Base-by-base conservation (phyloP, 768 basidiomycete genomes). In the Steccherinum ochraceum region DNA sequence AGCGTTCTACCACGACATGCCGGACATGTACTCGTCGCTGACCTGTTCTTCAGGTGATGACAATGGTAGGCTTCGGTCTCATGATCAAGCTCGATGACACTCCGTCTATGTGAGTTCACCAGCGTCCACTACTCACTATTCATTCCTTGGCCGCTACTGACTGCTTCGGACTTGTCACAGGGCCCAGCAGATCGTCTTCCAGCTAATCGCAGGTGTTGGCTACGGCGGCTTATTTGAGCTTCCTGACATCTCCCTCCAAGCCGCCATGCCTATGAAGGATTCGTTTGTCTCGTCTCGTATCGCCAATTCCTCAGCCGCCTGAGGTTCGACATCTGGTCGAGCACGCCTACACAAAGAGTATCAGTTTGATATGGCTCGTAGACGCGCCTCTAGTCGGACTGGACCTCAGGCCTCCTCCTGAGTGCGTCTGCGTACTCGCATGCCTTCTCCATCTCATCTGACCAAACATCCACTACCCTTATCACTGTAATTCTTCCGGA, bases 221-320 rank as follows among this genome's bases (percentile, higher is more conserved):
- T 48, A 62, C 18, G 71, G 70, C 30, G 67, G 58, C 26, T 47
- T 72, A 46, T 71, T 70, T 59, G 67, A 68, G 54, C 63, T 58
- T 3, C 71, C 70, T 3, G 58, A 70, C n/a, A 61, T 72, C 40
- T 67, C 58, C 21, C 42, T 76, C 7, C 75, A 77, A 47, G 68
- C 70, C 18, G 66, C 73, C 13, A 77, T 76, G 74, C 76, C 75
- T 19, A n/a, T 68, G 10, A 64, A 62, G 18, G 72, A 73, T 51
- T 73, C 72, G 69, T 71, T 72, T n/a, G n/a, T n/a, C n/a, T n/a
- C n/a, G n/a, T n/a, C n/a, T n/a, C n/a, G n/a, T n/a, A n/a, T n/a
- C n/a, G n/a, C n/a, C n/a, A 23, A 4, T 24, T 45, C 12, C n/a
- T 45, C 21, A 76, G 65, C 54, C 69, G 24, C 48, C 56, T 12